Evolutionary conservation across 257 asterid species (phyloP).

Genomic region (Lycium ferocissimum): DNA sequence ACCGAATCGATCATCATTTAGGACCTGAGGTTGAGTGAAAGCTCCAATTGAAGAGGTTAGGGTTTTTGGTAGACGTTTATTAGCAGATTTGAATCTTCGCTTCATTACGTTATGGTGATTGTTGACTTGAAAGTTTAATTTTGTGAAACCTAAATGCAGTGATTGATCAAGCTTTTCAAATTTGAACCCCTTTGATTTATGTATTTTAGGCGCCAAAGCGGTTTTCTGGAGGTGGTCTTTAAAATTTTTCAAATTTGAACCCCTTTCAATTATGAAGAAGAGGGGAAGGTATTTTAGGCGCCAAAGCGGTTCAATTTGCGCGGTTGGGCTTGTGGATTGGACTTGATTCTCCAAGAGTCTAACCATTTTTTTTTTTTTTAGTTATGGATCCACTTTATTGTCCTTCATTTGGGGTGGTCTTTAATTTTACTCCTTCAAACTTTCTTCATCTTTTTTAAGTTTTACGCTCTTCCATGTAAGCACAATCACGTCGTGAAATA

Average conservation of each 20-base stretch:
- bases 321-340: not conserved
- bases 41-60: constrained; percentile 29
- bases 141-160: not conserved
- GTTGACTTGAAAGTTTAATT: not conserved
- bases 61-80: constrained; percentile 31
- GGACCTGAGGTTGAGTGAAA: constrained; percentile 38
- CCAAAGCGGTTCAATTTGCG: constrained; percentile 24
- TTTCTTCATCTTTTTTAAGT: too few relatives aligned
- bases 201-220: constrained; percentile 36
- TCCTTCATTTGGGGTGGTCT: too few relatives aligned
- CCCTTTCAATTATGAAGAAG: not conserved
- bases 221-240: too few relatives aligned
- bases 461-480: too few relatives aligned
- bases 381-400: too few relatives aligned
- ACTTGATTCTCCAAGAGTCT: too few relatives aligned
- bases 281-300: constrained; percentile 37
- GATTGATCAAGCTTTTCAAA: constrained; percentile 17
- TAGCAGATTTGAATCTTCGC: constrained; percentile 46
- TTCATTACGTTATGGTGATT: constrained; percentile 30
- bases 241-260: constrained; percentile 18
- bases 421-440: too few relatives aligned
- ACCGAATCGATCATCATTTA: constrained; percentile 46
- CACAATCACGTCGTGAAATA: too few relatives aligned
- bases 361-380: too few relatives aligned
- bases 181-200: constrained; percentile 3